Conservation (phyloP, 495 filamentous ascomycete species). For the Cercophora newfieldiana region DNA sequence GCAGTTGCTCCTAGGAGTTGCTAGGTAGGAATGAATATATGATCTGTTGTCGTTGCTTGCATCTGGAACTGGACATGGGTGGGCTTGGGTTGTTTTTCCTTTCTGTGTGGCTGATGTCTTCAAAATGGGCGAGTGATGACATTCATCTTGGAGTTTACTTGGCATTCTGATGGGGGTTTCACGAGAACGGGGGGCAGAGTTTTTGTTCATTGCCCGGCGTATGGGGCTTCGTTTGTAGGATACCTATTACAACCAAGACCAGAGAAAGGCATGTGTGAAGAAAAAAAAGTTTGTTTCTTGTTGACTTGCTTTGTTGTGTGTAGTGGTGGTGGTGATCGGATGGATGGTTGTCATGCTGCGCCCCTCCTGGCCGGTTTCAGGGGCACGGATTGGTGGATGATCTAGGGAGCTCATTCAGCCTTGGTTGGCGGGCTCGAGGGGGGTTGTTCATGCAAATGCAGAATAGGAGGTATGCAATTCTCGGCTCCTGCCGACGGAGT, state of each 20-base stretch:
- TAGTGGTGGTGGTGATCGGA: neutral
- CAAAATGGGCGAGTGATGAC: neutral
- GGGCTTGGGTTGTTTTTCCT: neutral
- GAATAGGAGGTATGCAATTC: neutral
- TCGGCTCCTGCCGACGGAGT: conserved; percentile 5
- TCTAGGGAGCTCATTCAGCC: neutral
- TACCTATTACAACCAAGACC: conserved; percentile 2
- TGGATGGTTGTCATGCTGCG: neutral
- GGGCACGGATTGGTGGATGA: neutral
- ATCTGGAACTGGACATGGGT: too few species aligned
- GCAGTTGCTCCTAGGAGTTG: neutral
- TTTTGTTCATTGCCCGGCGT: neutral
- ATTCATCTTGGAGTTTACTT: neutral
- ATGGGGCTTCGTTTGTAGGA: conserved; percentile 1
- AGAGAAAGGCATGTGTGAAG: neutral
- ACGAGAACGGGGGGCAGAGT: neutral
- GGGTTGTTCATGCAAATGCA: neutral
- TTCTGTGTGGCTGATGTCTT: neutral
- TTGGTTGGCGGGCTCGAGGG: too few species aligned
- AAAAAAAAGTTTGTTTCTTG: neutral
- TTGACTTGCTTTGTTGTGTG: neutral
- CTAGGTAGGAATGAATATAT: conserved; percentile 4
- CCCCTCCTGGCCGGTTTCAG: neutral
- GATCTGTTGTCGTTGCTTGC: neutral
- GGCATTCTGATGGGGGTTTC: neutral